Percentiles rank a stretch among this genome's conserved stretches.
Conservation (phyloP, 768 basidiomycete species). For the Suillus alpinus region DNA sequence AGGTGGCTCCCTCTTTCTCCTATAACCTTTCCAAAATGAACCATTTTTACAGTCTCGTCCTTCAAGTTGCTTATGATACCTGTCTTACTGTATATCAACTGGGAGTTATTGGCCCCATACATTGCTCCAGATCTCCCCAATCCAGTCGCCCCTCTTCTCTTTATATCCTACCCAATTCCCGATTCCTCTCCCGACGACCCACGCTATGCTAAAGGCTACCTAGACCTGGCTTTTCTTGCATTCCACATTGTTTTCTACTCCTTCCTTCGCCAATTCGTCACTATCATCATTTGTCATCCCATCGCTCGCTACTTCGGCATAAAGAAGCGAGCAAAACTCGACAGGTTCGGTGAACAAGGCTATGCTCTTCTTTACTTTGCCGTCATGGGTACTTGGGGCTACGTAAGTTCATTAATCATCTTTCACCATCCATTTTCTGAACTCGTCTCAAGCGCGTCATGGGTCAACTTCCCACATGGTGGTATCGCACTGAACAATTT, state of each 20-base stretch:
- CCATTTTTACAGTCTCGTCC: conserved; percentile 47
- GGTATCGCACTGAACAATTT: conserved; percentile 80
- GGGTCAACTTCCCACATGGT: conserved; percentile 77
- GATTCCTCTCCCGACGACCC: conserved; percentile 51
- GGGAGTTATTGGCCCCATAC: conserved; percentile 53
- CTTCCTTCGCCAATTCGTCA: conserved; percentile 75
- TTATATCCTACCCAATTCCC: conserved; percentile 64
- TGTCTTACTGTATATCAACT: conserved; percentile 59
- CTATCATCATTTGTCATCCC: conserved; percentile 61
- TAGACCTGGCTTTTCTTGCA: conserved; percentile 75
- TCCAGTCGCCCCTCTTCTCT: conserved; percentile 70
- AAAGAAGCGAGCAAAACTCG: conserved; percentile 59
- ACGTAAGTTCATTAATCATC: conserved; percentile 48
- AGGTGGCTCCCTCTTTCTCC: conserved; percentile 38
- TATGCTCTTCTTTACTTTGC: conserved; percentile 84
- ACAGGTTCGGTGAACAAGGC: conserved; percentile 87
- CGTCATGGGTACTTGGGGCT: conserved; percentile 69
- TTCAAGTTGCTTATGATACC: conserved; percentile 65
- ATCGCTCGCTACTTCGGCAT: conserved; percentile 73
- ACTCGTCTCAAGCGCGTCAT: conserved; percentile 64
- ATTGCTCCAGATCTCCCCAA: conserved; percentile 53
- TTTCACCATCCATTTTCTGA: background rate
- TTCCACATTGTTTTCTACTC: conserved; percentile 90
- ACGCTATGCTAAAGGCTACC: conserved; percentile 67
- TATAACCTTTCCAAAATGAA: background rate